A percentile compares a stretch with the other conserved stretches of the same genome.
Conservation (phyloP, 257 asterid species). For the Linderniella brevidens region DNA sequence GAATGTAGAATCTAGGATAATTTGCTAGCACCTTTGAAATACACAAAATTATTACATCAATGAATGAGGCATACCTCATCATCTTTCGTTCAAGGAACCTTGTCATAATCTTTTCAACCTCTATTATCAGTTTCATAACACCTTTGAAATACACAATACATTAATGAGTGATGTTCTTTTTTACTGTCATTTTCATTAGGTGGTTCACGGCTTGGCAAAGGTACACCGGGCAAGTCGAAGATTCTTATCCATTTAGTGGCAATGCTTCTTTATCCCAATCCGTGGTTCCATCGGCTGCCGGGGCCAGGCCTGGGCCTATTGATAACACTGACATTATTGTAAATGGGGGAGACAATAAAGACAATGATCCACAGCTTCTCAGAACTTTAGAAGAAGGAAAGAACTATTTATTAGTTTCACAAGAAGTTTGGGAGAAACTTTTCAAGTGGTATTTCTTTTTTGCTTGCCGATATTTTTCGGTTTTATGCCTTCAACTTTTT, state of each 20-base stretch:
- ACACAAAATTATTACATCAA: too few relatives aligned
- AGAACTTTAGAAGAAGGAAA: slow-evolving; percentile 55
- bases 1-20: too few relatives aligned
- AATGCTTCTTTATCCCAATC: slow-evolving; percentile 19
- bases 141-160: too few relatives aligned
- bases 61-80: too few relatives aligned
- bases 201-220: slow-evolving; percentile 80
- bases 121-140: too few relatives aligned
- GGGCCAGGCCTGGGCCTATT: slow-evolving; percentile 69
- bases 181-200: slow-evolving; percentile 22
- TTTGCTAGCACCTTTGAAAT: too few relatives aligned
- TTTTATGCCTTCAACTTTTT: background rate
- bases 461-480: slow-evolving; percentile 2
- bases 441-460: slow-evolving; percentile 42
- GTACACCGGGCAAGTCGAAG: slow-evolving; percentile 48
- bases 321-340: slow-evolving; percentile 55
- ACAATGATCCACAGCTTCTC: slow-evolving; percentile 48
- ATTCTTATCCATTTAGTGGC: slow-evolving; percentile 24
- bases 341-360: slow-evolving; percentile 22
- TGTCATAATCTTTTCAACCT: too few relatives aligned
- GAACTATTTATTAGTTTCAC: slow-evolving; percentile 66
- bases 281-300: slow-evolving; percentile 15
- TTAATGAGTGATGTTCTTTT: background rate
- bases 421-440: slow-evolving; percentile 81
- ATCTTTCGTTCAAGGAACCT: too few relatives aligned